Base-by-base conservation (phyloP, 805 yeast species). In the Peterozyma toletana region DNA sequence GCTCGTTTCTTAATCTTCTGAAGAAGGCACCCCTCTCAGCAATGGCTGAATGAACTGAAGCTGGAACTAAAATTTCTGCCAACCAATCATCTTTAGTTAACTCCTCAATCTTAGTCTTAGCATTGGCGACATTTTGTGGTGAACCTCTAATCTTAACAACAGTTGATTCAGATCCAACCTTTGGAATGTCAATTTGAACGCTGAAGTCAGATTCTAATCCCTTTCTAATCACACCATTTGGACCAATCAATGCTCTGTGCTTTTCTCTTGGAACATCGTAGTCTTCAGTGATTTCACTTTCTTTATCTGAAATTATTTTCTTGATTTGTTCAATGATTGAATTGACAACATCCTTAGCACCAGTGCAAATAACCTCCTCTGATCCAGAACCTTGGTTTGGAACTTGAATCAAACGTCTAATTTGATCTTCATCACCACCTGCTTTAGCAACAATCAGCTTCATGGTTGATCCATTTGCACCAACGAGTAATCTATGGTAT, bases 231-330 rank as follows among this genome's bases (percentile, higher is more conserved):
- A 78, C 56, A 37, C 98, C 97, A 46, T 80, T 79, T 34, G 88
- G 80, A 35, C 98, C 98, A 60, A 91, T 78, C 41, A 91, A 57
- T 9, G 78, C 71, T 53, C 87, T 77, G 54, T 86, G 91, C 57
- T 82, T 83, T 47, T 79, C 83, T 58, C 79, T 78, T 35, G 93
- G 78, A 53, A 91, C 70, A 13, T 70, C 78, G 45, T 73, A 53
- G 34, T 68, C 72, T 50, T 71, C 82, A 35, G 68, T 64, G 40
- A 73, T 66, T 40, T 80, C 64, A 42, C 77, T 78, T 59, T 87
- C 88, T 50, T 77, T 77, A 33, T 76, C 80, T 15, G 67, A 70
- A 39, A 89, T 83, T 41, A 90, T 67, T 41, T 70, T 69, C 44
- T 78, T 67, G 51, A 91, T 73, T 58, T 76, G 80, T 41, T 69